Evolutionary conservation across 129 eudicot genomes (phyloP), one percentile per base, ranked within the genome.

Genomic region (Tagetes patula): DNA sequence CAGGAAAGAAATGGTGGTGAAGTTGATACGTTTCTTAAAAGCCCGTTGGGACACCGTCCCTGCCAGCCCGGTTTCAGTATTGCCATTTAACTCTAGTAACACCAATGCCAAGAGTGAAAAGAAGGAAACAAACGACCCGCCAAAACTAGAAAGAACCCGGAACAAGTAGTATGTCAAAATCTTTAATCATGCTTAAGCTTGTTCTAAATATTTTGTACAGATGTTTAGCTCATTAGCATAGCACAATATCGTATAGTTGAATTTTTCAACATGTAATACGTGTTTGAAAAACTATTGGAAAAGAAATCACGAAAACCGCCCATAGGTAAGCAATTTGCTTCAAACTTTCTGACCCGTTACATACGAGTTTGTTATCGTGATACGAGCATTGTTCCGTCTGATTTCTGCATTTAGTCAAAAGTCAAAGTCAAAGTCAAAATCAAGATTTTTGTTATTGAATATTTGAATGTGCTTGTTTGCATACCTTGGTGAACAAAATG

Each of bases 31-130:
- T 69, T 60, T 94, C 56, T 67, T 94, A 56, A 90, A 90, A 81
- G 96, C 92, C 82, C 90, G 96, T 4, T 94, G 98, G 98, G 91
- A 86, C 56, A 83, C 93, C 5, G 91, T 94, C 42, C 98, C 96
- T 2, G 98, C 96, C 30, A 80, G 96, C 64, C 93, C 96, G 3
- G 96, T 94, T 70, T 78, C 87, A 2, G 89, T 90, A 53, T 81
- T 90, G 60, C 96, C 98, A 27, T 87, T 79, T 36, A 87, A 87
- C 76, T 80, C 60, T 31, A 71, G 33, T 31, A 77, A 75, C 42
- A 81, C 77, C 11, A 72, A 77, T 39, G 49, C 75, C 47, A 32
- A 32, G 63, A 67, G 73, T 62, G 79, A 72, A 73, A 81, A 46
- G 68, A 82, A 77, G 75, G 82, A 82, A 68, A 67, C 70, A 12